These are phyloP conservation scores for Ophiosphaerella herpotricha DNA, from an alignment of 2,329 filamentous ascomycete genomes.

Conservation along the genomic window DNA sequence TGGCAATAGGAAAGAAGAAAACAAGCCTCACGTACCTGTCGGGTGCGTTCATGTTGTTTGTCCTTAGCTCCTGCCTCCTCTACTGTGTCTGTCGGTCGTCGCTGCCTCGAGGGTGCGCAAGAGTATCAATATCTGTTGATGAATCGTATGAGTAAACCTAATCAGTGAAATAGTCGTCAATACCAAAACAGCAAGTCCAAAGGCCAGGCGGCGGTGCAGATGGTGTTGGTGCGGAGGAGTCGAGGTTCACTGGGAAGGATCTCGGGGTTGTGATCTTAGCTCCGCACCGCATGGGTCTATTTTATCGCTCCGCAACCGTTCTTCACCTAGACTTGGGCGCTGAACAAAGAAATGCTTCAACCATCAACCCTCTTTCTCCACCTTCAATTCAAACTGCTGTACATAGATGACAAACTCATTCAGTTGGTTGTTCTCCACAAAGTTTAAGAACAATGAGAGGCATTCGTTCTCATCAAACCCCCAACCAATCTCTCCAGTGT, in stretches of 20 bases:
- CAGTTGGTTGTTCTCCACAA: not conserved
- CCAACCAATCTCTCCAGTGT: conserved; percentile 10
- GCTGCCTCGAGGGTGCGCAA: conserved; percentile 4
- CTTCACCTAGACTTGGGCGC: too few relatives aligned
- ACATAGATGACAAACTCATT: conserved; percentile 2
- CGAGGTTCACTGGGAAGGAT: too few relatives aligned
- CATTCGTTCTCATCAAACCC: conserved; percentile 8
- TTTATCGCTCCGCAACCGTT: not conserved
- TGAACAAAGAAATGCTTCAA: too few relatives aligned
- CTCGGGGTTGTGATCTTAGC: not conserved
- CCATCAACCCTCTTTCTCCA: not conserved
- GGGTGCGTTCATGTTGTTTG: conserved; percentile 43
- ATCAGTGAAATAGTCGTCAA: not conserved
- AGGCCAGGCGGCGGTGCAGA: not conserved
- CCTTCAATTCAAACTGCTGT: not conserved
- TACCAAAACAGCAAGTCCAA: not conserved
- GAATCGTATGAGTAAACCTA: not conserved
- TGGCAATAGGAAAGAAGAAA: not conserved
- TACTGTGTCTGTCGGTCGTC: conserved; percentile 3
- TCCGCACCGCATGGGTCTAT: conserved; percentile 4
- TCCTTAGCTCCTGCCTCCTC: conserved; percentile 7
- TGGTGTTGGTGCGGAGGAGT: too few relatives aligned
- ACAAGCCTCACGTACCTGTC: conserved; percentile 37
- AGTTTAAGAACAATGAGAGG: conserved; percentile 2
- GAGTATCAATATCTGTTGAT: not conserved